Conservation (phyloP, 768 basidiomycete genomes). For the Mycena vulgaris region DNA sequence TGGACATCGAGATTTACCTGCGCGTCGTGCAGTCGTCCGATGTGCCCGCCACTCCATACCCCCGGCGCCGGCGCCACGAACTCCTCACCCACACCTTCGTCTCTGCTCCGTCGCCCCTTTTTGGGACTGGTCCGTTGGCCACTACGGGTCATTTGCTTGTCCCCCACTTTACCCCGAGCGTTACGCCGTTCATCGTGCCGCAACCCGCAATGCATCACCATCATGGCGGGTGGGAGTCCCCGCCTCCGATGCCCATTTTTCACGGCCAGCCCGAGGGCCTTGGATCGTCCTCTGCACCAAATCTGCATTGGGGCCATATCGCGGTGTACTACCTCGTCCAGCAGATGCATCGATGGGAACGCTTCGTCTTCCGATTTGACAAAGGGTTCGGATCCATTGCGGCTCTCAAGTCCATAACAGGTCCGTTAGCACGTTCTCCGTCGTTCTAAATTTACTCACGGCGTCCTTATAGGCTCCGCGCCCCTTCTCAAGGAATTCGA, state of each 20-base stretch:
- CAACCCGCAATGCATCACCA: conserved; percentile 58
- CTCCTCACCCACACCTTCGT: conserved; percentile 53
- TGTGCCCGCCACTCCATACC: conserved; percentile 46
- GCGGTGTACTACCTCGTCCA: conserved; percentile 84
- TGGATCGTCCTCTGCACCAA: conserved; percentile 52
- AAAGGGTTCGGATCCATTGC: conserved; percentile 81
- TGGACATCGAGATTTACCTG: conserved; percentile 87
- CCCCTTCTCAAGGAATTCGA: conserved; percentile 84
- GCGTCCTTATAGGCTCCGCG: conserved; percentile 69
- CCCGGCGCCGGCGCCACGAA: conserved; percentile 49
- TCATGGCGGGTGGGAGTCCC: conserved; percentile 56
- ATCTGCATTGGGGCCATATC: conserved; percentile 85
- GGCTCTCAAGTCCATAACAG: conserved; percentile 81
- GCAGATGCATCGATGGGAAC: conserved; percentile 87
- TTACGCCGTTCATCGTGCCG: conserved; percentile 63
- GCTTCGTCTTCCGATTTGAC: conserved; percentile 86
- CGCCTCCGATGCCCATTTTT: conserved; percentile 44
- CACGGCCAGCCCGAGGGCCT: conserved; percentile 42
- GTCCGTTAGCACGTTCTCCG: conserved; percentile 55
- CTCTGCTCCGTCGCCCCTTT: conserved; percentile 47
- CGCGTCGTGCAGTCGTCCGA: conserved; percentile 59
- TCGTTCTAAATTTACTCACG: conserved; percentile 10
- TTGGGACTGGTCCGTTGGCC: conserved; percentile 31
- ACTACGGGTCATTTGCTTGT: conserved; percentile 49
- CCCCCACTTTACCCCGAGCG: conserved; percentile 52